Evolutionary conservation across 345 rosid species (phyloP), one percentile per base, ranked within the genome.

Genomic region (Arabis alpina): DNA sequence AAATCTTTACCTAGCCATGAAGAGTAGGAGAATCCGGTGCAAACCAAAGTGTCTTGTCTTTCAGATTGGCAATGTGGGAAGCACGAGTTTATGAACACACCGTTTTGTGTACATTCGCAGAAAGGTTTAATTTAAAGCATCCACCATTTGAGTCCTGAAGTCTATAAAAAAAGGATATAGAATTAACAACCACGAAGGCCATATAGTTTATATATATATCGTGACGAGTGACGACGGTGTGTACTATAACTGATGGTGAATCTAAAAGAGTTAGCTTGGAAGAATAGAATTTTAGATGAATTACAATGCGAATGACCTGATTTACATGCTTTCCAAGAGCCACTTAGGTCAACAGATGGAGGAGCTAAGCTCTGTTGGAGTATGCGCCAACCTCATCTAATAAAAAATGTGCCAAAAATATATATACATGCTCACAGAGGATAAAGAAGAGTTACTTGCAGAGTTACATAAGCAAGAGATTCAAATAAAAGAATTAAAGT

Each of bases 1-100:
- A 14, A 7, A 37, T 30, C 49, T 57, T 51, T 70, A 85, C 98
- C 93, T 82, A 86, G 60, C 79, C 80, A 30, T 69, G 62, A 15
- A 91, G 49, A 15, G 57, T 73, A 16, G 96, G 98, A 78, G 97
- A 89, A 80, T 86, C 82, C 25, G 77, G 75, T 13, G 87, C 88
- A 53, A 85, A 82, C 98, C 97, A 93, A 27, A 12, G 97, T 86
- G 57, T 89, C 97, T 25, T 88, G 96, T 64, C 81, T 81, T 79
- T 91, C 96, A 0, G 94, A 79, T 61, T 93, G 97, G 82, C 97
- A 91, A 64, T 93, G 98, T 5, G 97, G 88, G 34, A 91, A 93
- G 63, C 96, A 93, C 10, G 97, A 93, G 73, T 93, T 93, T 74
- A 91, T 85, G 80, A 91, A 93, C 51, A 89, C 39, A 19, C 98